Base-by-base conservation (phyloP, 2,329 filamentous ascomycete species). In the Mariannaea elegans region DNA sequence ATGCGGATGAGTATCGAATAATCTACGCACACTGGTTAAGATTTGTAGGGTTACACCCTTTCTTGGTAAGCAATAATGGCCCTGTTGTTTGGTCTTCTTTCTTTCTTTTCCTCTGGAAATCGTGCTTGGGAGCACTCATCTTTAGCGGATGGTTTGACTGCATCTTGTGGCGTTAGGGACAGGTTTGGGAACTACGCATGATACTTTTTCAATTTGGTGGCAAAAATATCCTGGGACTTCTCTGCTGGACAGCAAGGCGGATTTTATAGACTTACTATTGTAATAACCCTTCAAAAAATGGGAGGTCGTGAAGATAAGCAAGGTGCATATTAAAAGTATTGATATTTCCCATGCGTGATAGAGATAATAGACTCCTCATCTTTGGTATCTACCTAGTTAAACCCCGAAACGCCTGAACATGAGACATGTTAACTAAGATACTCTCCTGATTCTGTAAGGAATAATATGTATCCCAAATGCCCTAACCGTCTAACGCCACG, bases 1-100 rank as follows among this genome's bases (percentile, higher is more conserved):
- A 97, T 97, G 90, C 93, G 94, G 70, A 95, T 98, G 91, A 97
- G 92, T 76, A 97, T 97, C 71, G 94, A 97, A 75, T 97, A 80
- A 44, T 29, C 46, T 38, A n/a, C 44, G 36, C 7, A 29, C 7
- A n/a, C 12, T 19, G 19, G 16, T 27, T 36, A 18, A 4, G 24
- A 14, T 39, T 12, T 1, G 4, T 2, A n/a, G 4, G 16, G 12
- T n/a, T 18, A n/a, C n/a, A n/a, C 18, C 27, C 24, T 24, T 21
- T 8, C 9, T 44, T 38, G 19, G 46, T 34, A 18, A 4, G 19
- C 23, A 14, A 21, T 16, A 12, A 9, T 24, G 18, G 46, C 47
- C 13, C 10, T 39, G 27, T 51, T 24, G 12, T 45, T 19, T 16
- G 13, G 32, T 38, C 18, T 18, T 32, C 24, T 34, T 36, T 29